Conservation (phyloP, 2,329 filamentous ascomycete genomes). For the Xylariaceae sp. region DNA sequence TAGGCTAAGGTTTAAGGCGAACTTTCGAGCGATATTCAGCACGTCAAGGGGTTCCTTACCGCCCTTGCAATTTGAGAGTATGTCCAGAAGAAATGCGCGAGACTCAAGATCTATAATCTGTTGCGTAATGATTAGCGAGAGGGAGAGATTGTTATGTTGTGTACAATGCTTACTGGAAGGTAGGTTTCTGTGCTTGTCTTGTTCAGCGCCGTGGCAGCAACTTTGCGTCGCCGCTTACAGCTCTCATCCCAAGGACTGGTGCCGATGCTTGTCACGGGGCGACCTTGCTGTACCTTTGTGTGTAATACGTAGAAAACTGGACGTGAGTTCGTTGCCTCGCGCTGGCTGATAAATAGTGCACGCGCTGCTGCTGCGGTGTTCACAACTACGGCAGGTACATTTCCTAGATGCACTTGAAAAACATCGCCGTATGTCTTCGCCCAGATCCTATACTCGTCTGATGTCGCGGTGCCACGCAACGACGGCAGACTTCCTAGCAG, state of each 20-base stretch:
- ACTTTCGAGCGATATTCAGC: conserved; percentile 63
- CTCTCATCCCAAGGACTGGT: conserved; percentile 71
- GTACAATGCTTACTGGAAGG: conserved; percentile 48
- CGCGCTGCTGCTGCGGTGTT: conserved; percentile 68
- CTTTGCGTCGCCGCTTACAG: conserved; percentile 66
- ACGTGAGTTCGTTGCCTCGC: conserved; percentile 66
- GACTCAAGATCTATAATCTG: conserved; percentile 65
- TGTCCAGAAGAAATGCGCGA: conserved; percentile 59
- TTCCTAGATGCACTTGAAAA: conserved; percentile 40
- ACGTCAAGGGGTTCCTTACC: conserved; percentile 62
- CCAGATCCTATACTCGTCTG: conserved; percentile 36
- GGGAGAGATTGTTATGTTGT: no score
- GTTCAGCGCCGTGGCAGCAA: conserved; percentile 67
- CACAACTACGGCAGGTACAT: conserved; percentile 65
- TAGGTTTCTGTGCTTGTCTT: conserved; percentile 66
- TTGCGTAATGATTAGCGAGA: background rate
- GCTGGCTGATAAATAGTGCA: conserved; percentile 67
- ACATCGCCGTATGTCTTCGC: conserved; percentile 35
- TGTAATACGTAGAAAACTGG: conserved; percentile 66
- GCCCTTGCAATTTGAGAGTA: conserved; percentile 57
- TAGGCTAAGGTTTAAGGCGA: conserved; percentile 64
- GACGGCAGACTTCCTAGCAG: conserved; percentile 22
- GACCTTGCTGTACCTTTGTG: conserved; percentile 57
- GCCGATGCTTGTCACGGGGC: conserved; percentile 51
- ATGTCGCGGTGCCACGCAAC: conserved; percentile 18